These are phyloP conservation scores for Penicillium daleae DNA, from an alignment of 495 filamentous ascomycete species.

Conservation along the genomic window DNA sequence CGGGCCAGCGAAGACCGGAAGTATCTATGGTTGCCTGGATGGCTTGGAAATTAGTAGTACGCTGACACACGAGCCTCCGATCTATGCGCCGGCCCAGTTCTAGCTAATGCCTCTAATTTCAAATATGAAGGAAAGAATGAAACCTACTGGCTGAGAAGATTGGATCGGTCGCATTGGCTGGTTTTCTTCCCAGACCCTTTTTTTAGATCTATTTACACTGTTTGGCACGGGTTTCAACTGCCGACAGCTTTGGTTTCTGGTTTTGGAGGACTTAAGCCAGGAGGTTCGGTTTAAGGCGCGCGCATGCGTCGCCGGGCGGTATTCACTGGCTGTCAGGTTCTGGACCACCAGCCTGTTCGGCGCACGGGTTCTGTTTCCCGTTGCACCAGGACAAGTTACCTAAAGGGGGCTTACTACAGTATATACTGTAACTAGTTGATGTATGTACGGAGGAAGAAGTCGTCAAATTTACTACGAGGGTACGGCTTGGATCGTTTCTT, in stretches of 20 bases:
- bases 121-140: background rate
- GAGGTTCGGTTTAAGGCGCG: conserved; percentile 13
- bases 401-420: background rate
- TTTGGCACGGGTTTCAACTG: conserved; percentile 14
- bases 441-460: background rate
- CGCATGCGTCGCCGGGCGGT: conserved; percentile 13
- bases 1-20: conserved; percentile 4
- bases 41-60: conserved; percentile 26
- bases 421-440: too few relatives aligned
- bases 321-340: conserved; percentile 12
- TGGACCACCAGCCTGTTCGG: conserved; percentile 8
- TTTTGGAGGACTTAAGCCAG: conserved; percentile 2
- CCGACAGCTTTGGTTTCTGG: background rate
- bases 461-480: background rate
- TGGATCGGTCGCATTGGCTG: background rate
- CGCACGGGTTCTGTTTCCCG: conserved; percentile 11
- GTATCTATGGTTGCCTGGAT: conserved; percentile 21
- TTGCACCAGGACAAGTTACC: background rate
- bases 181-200: background rate
- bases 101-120: conserved; percentile 4
- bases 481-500: background rate
- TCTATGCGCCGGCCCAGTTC: conserved; percentile 14
- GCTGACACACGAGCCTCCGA: conserved; percentile 16
- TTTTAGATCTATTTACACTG: background rate
- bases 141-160: background rate